Evolutionary conservation across 768 basidiomycete species (phyloP).

Genomic region (Auriscalpium vulgare): DNA sequence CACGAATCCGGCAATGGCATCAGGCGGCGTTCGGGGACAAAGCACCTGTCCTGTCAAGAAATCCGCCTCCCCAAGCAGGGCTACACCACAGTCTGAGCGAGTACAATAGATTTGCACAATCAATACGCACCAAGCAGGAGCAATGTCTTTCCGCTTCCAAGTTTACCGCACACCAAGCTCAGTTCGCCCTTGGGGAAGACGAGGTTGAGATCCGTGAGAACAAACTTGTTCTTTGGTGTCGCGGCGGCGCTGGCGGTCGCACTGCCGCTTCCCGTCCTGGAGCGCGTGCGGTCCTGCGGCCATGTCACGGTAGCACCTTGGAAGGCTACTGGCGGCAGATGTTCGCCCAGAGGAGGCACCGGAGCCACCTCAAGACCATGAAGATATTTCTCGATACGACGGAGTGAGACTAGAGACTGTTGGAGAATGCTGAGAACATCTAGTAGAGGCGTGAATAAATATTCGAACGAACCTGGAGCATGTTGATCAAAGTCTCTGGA

Average conservation of each 20-base stretch:
- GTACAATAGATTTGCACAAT: neutral
- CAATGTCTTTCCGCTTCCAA: constrained; percentile 86
- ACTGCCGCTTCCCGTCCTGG: constrained; percentile 25
- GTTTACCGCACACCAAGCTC: constrained; percentile 80
- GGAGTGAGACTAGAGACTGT: constrained; percentile 73
- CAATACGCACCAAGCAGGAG: constrained; percentile 51
- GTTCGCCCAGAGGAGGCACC: constrained; percentile 48
- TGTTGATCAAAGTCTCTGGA: constrained; percentile 86
- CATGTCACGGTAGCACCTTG: constrained; percentile 86
- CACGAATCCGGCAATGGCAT: constrained; percentile 58
- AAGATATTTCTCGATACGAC: constrained; percentile 89
- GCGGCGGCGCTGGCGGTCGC: constrained; percentile 46
- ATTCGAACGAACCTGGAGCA: constrained; percentile 53
- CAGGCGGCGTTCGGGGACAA: constrained; percentile 80
- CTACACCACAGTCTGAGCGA: constrained; percentile 25
- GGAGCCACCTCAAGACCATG: constrained; percentile 60
- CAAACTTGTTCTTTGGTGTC: constrained; percentile 74
- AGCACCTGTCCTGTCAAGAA: constrained; percentile 71
- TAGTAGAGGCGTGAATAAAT: neutral
- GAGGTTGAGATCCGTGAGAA: constrained; percentile 69
- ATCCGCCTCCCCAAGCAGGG: constrained; percentile 85
- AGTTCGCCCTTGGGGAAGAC: constrained; percentile 75
- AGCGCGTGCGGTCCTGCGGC: constrained; percentile 64
- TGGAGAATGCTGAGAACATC: constrained; percentile 1
- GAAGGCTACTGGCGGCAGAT: constrained; percentile 58